Conservation (phyloP, 768 basidiomycete species). For the Naganishia antarctica region DNA sequence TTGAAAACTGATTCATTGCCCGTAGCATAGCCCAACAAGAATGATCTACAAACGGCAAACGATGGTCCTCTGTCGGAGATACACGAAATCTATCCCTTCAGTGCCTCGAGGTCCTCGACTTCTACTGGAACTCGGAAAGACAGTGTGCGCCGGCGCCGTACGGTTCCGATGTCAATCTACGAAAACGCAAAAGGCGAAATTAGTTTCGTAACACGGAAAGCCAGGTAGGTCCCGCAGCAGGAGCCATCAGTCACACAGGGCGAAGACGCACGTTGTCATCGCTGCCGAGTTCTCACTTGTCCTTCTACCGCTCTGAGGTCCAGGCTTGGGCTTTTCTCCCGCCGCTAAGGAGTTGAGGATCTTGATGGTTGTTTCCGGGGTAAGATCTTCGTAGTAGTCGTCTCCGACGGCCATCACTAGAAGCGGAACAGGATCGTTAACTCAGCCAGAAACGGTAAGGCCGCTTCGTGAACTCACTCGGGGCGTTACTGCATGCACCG, state of each 20-base stretch:
- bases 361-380: conserved; percentile 52
- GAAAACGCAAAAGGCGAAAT: not conserved
- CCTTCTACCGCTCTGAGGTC: conserved; percentile 78
- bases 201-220: not conserved
- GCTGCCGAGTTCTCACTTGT: conserved; percentile 93
- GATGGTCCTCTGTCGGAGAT: too few species aligned
- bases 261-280: conserved; percentile 57
- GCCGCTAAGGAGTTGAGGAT: conserved; percentile 50
- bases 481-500: conserved; percentile 90
- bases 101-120: too few species aligned
- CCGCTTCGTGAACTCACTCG: conserved; percentile 36
- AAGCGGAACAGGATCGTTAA: not conserved
- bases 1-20: too few species aligned
- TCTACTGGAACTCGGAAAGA: conserved; percentile 63
- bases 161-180: conserved; percentile 54
- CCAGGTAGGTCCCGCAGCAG: not conserved
- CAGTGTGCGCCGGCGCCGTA: conserved; percentile 92
- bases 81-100: too few species aligned
- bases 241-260: not conserved
- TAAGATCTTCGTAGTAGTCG: conserved; percentile 73
- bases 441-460: not conserved
- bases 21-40: too few species aligned
- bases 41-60: too few species aligned
- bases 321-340: conserved; percentile 84
- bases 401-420: conserved; percentile 91